Conservation (phyloP, 139 green algal species). For the Chlamydomonas applanata region DNA sequence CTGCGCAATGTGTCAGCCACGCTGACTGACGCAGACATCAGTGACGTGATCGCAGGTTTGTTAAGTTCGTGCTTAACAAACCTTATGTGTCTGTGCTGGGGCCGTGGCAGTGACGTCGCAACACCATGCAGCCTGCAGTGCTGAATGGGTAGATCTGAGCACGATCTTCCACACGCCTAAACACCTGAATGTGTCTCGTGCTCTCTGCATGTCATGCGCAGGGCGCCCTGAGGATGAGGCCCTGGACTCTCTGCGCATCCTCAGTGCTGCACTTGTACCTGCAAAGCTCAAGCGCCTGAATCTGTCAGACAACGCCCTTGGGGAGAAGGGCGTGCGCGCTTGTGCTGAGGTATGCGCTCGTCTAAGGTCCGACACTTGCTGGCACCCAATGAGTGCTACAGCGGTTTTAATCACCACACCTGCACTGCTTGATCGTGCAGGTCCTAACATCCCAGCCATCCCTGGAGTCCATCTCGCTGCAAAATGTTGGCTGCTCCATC, state of each 20-base stretch:
- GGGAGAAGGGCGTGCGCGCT: conserved; percentile 90
- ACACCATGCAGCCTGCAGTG: no score
- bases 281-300: conserved; percentile 64
- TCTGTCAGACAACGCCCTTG: conserved; percentile 90
- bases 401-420: no score
- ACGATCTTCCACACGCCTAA: no score
- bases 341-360: conserved; percentile 49
- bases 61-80: background rate
- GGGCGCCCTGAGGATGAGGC: conserved; percentile 77
- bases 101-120: background rate
- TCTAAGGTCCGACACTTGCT: background rate
- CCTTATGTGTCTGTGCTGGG: background rate
- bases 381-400: no score
- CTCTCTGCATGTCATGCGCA: background rate
- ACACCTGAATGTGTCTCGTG: no score
- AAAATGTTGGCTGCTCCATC: conserved; percentile 88
- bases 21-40: conserved; percentile 79
- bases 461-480: conserved; percentile 63
- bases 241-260: conserved; percentile 69
- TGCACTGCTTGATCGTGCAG: background rate
- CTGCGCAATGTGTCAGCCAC: conserved; percentile 54
- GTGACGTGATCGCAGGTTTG: conserved; percentile 86
- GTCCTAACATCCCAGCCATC: conserved; percentile 22
- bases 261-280: conserved; percentile 56
- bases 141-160: background rate